Conservation (phyloP, 306 rosid genomes). For the Abrus precatorius region DNA sequence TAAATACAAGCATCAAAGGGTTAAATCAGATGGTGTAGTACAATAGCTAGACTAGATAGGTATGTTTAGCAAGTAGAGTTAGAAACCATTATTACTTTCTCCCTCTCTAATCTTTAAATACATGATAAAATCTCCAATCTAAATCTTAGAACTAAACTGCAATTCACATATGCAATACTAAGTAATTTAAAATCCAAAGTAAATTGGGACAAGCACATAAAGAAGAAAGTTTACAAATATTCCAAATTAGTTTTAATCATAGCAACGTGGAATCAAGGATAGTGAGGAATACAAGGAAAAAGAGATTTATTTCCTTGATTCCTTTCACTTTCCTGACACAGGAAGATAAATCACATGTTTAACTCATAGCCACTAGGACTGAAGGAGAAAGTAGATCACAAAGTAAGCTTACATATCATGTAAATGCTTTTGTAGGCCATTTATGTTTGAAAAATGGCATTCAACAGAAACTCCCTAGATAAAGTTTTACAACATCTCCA, state of each 20-base stretch:
- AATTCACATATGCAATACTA: not conserved
- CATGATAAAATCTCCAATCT: not conserved
- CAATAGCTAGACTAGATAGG: conserved; percentile 4
- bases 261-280: not conserved
- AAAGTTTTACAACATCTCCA: conserved; percentile 17
- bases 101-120: not conserved
- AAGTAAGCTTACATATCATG: not conserved
- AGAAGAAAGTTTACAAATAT: not conserved
- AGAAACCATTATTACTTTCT: not conserved
- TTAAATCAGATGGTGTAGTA: not conserved
- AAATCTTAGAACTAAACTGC: conserved; percentile 8
- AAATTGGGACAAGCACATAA: conserved; percentile 8
- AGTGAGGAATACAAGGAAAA: not conserved
- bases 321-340: conserved; percentile 21
- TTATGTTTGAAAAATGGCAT: conserved; percentile 19
- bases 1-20: not conserved
- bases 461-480: not conserved
- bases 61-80: conserved; percentile 10
- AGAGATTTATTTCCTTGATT: conserved; percentile 4
- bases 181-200: not conserved
- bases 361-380: not conserved
- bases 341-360: not conserved
- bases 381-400: not conserved
- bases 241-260: not conserved
- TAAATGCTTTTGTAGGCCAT: conserved; percentile 18